These are phyloP conservation scores for Fraxinus sp. DNA, from an alignment of 305 asterid genomes.

Conservation along the genomic window DNA sequence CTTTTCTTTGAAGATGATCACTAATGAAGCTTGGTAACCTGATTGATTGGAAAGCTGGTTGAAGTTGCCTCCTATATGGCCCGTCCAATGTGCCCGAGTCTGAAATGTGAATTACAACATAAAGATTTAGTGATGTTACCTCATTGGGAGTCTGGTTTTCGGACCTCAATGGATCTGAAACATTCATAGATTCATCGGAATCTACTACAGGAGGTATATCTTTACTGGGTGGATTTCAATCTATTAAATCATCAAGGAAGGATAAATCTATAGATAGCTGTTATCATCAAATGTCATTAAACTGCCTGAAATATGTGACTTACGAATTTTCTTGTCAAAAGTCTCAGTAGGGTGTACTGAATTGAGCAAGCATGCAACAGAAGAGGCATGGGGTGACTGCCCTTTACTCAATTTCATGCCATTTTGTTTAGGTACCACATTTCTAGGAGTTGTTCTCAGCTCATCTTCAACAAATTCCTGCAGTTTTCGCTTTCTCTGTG, in stretches of 20 bases:
- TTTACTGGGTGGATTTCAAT: slow-evolving; percentile 29
- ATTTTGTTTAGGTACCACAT: slow-evolving; percentile 31
- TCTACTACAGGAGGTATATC: slow-evolving; percentile 30
- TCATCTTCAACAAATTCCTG: slow-evolving; percentile 49
- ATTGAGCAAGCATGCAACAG: slow-evolving; percentile 47
- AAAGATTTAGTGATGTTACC: slow-evolving; percentile 16
- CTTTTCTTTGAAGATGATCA: slow-evolving; percentile 44
- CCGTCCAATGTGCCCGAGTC: slow-evolving; percentile 27
- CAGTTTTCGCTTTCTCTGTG: slow-evolving; percentile 69
- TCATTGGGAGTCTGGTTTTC: slow-evolving; percentile 30
- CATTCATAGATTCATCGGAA: slow-evolving; percentile 55
- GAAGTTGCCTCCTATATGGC: slow-evolving; percentile 32
- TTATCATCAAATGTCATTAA: slow-evolving; percentile 41
- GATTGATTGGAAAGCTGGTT: slow-evolving; percentile 37
- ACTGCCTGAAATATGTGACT: slow-evolving; percentile 44
- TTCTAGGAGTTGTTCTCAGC: slow-evolving; percentile 36
- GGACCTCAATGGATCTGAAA: slow-evolving; percentile 42
- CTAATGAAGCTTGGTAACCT: slow-evolving; percentile 39
- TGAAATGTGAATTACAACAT: slow-evolving; percentile 27
- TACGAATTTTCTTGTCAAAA: slow-evolving; percentile 27
- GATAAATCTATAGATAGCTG: slow-evolving; percentile 32
- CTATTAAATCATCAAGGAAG: slow-evolving; percentile 24
- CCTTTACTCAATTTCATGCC: slow-evolving; percentile 34
- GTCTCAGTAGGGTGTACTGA: slow-evolving; percentile 39
- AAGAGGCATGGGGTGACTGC: slow-evolving; percentile 43